These are phyloP conservation scores for Coprinopsis cinerea DNA, from an alignment of 768 basidiomycete genomes.

Conservation along the genomic window DNA sequence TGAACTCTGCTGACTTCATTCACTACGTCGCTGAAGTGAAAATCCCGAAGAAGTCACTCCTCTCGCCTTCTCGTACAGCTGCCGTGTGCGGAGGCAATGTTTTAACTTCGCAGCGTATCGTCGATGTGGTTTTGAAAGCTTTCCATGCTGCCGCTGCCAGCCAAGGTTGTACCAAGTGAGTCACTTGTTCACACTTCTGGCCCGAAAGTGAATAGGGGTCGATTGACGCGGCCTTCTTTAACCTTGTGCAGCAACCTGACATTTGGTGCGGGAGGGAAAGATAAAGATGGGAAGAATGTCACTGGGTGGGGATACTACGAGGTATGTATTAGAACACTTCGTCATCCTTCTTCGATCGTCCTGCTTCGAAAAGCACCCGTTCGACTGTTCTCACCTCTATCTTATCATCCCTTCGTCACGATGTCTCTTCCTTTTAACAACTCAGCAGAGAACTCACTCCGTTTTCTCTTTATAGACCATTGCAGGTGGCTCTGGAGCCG, in stretches of 20 bases:
- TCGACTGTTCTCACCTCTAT: background rate
- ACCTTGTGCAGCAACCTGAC: conserved; percentile 66
- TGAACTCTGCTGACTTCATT: conserved; percentile 5
- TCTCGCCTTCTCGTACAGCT: conserved; percentile 78
- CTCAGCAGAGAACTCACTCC: conserved; percentile 8
- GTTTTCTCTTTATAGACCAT: conserved; percentile 57
- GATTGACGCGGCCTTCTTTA: conserved; percentile 5
- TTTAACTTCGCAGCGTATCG: conserved; percentile 85
- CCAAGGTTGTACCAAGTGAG: conserved; percentile 90
- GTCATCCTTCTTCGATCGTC: too few relatives aligned
- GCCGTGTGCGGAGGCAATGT: conserved; percentile 95
- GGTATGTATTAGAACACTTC: conserved; percentile 28
- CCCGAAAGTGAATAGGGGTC: too few relatives aligned
- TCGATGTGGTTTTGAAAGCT: conserved; percentile 89
- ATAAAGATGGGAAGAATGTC: conserved; percentile 64
- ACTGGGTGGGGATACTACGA: conserved; percentile 92
- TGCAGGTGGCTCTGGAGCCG: conserved; percentile 90
- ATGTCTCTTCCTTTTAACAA: background rate
- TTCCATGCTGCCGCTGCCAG: conserved; percentile 90
- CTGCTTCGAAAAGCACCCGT: too few relatives aligned
- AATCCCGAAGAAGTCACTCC: conserved; percentile 72
- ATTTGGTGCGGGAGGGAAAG: conserved; percentile 86
- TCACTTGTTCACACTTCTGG: conserved; percentile 8
- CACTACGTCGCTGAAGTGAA: conserved; percentile 46
- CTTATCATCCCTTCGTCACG: background rate